A percentile compares a stretch with the other conserved stretches of the same genome.
phyloP scores from a whole-genome alignment of 345 rosid species.

The Melaleuca alternifolia region DNA sequence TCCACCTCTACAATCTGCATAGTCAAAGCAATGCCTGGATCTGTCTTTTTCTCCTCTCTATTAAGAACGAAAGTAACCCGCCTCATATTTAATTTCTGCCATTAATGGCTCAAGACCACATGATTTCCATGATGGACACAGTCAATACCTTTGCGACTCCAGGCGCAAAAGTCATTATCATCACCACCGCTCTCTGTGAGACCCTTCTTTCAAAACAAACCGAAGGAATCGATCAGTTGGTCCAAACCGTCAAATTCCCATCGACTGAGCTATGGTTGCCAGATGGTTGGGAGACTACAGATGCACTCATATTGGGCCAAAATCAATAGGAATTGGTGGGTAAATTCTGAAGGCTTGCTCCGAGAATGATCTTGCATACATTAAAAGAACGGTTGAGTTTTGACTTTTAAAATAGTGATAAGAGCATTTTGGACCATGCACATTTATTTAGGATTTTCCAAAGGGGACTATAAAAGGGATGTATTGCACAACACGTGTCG shows the following conservation, averaged over 20 bases:
- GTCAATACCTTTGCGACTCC: slow-evolving; percentile 17
- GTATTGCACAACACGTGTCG: too few relatives aligned
- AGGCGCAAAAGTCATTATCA: neutral
- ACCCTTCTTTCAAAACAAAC: neutral
- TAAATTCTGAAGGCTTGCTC: neutral
- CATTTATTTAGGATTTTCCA: too few relatives aligned
- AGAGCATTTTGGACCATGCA: too few relatives aligned
- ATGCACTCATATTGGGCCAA: slow-evolving; percentile 5
- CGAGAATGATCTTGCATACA: neutral
- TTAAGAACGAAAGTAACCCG: neutral
- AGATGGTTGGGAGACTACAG: slow-evolving; percentile 28
- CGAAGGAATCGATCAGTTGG: neutral
- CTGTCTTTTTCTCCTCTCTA: neutral
- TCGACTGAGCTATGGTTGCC: slow-evolving; percentile 30
- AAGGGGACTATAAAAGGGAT: too few relatives aligned
- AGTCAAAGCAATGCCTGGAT: neutral
- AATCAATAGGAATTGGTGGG: neutral
- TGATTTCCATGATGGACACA: slow-evolving; percentile 18
- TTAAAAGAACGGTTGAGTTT: neutral
- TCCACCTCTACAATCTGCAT: neutral
- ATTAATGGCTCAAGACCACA: slow-evolving; percentile 22
- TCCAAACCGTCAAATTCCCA: slow-evolving; percentile 29
- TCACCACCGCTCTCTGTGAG: slow-evolving; percentile 1
- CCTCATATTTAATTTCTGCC: slow-evolving; percentile 19
- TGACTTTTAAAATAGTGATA: too few relatives aligned